Base-by-base conservation (phyloP, 805 yeast species). In the Isabelozyma rhagii region DNA sequence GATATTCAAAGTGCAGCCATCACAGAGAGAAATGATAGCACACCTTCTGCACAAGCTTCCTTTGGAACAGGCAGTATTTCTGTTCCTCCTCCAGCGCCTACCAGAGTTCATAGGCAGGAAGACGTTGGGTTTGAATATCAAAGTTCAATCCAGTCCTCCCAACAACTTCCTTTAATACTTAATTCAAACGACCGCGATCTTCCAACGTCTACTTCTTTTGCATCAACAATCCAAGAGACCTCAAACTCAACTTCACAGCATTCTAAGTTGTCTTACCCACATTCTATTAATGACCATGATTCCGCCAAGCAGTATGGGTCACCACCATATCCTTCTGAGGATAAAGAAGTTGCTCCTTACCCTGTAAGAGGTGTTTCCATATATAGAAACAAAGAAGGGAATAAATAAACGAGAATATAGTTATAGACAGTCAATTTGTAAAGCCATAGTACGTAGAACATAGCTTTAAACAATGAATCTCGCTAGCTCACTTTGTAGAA, bases 361-460 rank as follows among this genome's bases (percentile, higher is more conserved):
- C 73, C 73, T 1, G 53, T 67, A 4, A 51, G 73, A 45, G 71
- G 71, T 7, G 55, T 67, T 5, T 66, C 72, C 6, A 52, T 63
- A 47, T 66, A 21, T 28, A 15, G 8, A 14, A 18, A 43, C 21
- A 18, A 41, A 50, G 36, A 39, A 45, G 44, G 5, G 8, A 8
- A 25, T 31, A 3, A 21, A 21, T 21, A 21, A 21, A 5, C 6
- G 25, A 21, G 25, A 21, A 21, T 21, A 21, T 21, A 21, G 17
- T 15, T 15, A 15, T 15, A 15, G 2, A 15, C 17, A 15, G 2
- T 21, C 25, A 21, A 2, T 21, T 21, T 21, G 5, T 21, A 21
- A 21, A 4, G 5, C 6, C 25, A 21, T 21, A 21, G 25, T 2
- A 21, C 6, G 25, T 21, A 21, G 25, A 6, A 21, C 5, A 21